Evolutionary conservation across 1,284 basidiomycete species (phyloP), one percentile per base, ranked within the genome.

Genomic region (Filobasidium uniguttulatum): DNA sequence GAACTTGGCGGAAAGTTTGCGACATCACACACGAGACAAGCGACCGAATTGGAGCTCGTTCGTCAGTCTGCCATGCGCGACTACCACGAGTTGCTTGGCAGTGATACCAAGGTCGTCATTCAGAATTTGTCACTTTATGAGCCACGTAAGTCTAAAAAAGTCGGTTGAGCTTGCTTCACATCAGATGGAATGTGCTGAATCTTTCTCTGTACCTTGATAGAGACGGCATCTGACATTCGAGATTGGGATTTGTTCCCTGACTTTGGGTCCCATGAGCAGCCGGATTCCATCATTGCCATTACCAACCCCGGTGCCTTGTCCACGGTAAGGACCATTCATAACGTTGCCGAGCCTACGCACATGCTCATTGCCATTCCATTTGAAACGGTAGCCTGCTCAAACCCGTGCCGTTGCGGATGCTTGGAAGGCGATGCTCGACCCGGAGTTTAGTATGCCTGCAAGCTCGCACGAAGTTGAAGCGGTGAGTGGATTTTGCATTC

Each of bases 171-270:
- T 8, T 9, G 36, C 9, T 10, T 14, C 19, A 20, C 40, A n/a
- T 12, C 36, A 12, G 36, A 38, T 17, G 36, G 3, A 38, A 38
- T 3, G 6, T 12, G 3, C 12, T 19, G 19, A 22, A 38, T 12
- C 36, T 14, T 15, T 3, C 19, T 34, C 4, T 14, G 9, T 14
- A 14, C 33, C 5, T 34, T 34, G 19, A 20, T 19, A 49, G 48
- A 49, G n/a, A 20, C 28, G 4, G 28, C 36, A 10, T 36, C 49
- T 17, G 54, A 52, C 34, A 34, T 55, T 15, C 46, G 54, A 1
- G 54, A 55, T 25, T 55, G 54, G 54, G 54, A 55, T 41, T 44
- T 55, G 8, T 49, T 52, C 20, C 54, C 54, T 1, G 50, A 55
- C 34, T 55, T 44, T 35, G 29, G 49, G 14, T 36, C 49, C 20